Conservation (phyloP, 345 rosid genomes). For the Turritis glabra region DNA sequence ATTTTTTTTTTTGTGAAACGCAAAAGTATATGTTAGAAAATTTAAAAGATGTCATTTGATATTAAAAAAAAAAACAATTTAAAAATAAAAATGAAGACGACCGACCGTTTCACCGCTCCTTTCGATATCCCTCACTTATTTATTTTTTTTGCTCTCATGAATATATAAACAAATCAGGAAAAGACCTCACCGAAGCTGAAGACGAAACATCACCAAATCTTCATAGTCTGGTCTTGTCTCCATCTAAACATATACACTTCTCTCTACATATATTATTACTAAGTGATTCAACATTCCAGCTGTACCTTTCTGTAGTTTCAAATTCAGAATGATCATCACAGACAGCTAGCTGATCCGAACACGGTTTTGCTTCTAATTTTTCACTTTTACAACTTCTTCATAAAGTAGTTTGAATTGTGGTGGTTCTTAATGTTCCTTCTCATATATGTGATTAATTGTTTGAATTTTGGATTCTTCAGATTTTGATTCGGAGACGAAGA, state of each 20-base stretch:
- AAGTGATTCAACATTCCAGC: neutral
- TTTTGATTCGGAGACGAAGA: conserved; percentile 18
- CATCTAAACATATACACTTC: conserved; percentile 5
- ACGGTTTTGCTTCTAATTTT: neutral
- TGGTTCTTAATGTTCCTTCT: neutral
- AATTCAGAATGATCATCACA: conserved; percentile 14
- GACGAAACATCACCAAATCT: conserved; percentile 34
- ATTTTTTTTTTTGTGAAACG: no score
- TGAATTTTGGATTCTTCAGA: conserved; percentile 9
- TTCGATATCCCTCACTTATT: conserved; percentile 11
- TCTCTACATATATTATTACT: conserved; percentile 12
- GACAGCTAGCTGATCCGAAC: neutral
- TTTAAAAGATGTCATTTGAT: no score
- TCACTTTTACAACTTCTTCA: neutral
- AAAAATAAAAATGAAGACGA: conserved; percentile 3
- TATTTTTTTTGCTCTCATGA: neutral
- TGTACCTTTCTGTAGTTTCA: neutral
- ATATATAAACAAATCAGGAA: conserved; percentile 19
- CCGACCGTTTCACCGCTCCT: conserved; percentile 39
- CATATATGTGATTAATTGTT: neutral
- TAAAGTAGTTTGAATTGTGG: neutral
- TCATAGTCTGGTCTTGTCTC: conserved; percentile 26
- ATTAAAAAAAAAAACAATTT: neutral
- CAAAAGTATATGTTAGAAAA: no score
- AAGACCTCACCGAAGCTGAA: conserved; percentile 24